phyloP scores from a whole-genome alignment of 2,329 filamentous ascomycete species.

The Fusarium anthophilum region DNA sequence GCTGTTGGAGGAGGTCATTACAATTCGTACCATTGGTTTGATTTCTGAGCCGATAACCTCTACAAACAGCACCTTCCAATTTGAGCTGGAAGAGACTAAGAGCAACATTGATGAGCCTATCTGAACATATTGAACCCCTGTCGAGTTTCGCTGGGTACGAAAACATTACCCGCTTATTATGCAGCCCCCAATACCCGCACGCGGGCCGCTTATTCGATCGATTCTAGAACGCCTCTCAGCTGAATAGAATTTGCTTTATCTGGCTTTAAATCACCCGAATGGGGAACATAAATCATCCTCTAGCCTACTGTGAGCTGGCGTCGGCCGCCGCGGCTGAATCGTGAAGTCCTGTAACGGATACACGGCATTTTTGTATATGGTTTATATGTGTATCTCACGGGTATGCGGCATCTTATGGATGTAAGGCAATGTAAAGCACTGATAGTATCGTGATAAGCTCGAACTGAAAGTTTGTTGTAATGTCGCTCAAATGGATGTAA shows the following conservation, averaged over 20 bases:
- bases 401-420: neutral
- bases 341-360: neutral
- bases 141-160: neutral
- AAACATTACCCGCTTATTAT: neutral
- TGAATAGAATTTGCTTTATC: neutral
- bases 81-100: neutral
- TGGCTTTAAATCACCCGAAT: neutral
- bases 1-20: neutral
- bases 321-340: neutral
- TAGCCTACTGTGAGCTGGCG: neutral
- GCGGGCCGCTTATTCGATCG: neutral
- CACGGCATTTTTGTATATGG: neutral
- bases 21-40: neutral
- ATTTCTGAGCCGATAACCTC: neutral
- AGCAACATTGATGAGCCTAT: neutral
- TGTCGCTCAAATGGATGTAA: fast-evolving
- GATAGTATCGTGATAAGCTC: neutral
- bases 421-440: fast-evolving
- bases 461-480: no score
- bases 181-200: neutral
- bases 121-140: neutral
- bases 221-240: neutral
- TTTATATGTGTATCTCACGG: neutral
- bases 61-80: neutral
- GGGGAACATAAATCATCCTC: neutral